Evolutionary conservation across 2,329 filamentous ascomycete species (phyloP).

Genomic region (Amauroascus verrucosus): DNA sequence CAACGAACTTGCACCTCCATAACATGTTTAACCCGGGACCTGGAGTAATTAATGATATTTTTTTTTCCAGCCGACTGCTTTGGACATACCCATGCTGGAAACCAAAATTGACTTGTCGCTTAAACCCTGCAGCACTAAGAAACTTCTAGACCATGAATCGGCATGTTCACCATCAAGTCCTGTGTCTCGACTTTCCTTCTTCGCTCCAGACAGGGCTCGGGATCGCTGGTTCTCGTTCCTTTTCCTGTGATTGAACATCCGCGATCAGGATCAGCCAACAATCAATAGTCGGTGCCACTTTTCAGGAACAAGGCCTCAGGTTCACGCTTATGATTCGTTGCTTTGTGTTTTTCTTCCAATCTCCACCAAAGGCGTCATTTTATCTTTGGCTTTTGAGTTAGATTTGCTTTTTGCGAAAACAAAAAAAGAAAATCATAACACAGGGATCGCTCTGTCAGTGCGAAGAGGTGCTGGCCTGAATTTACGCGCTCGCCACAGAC

Average conservation of each 20-base stretch:
- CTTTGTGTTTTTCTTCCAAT: neutral
- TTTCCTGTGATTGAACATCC: neutral
- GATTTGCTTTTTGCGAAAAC: too few species aligned
- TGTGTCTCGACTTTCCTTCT: neutral
- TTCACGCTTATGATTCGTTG: neutral
- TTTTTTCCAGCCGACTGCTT: too few species aligned
- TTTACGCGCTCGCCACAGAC: neutral
- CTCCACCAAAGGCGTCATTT: neutral
- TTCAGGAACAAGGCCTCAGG: neutral
- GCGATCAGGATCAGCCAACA: constrained; percentile 2
- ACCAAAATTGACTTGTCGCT: neutral
- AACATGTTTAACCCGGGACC: too few species aligned
- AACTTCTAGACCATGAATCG: neutral
- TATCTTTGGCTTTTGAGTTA: too few species aligned
- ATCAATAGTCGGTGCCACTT: constrained; percentile 9
- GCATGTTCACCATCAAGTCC: too few species aligned
- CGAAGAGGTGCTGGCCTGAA: too few species aligned
- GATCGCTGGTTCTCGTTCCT: neutral
- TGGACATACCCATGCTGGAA: neutral
- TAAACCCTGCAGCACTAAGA: neutral
- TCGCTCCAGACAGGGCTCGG: neutral
- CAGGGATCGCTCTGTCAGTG: too few species aligned
- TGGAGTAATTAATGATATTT: too few species aligned
- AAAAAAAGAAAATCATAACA: too few species aligned
- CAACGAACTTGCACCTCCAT: too few species aligned